Evolutionary conservation across 2,329 filamentous ascomycete genomes (phyloP).

Genomic region (Phaeosphaeria sp.): DNA sequence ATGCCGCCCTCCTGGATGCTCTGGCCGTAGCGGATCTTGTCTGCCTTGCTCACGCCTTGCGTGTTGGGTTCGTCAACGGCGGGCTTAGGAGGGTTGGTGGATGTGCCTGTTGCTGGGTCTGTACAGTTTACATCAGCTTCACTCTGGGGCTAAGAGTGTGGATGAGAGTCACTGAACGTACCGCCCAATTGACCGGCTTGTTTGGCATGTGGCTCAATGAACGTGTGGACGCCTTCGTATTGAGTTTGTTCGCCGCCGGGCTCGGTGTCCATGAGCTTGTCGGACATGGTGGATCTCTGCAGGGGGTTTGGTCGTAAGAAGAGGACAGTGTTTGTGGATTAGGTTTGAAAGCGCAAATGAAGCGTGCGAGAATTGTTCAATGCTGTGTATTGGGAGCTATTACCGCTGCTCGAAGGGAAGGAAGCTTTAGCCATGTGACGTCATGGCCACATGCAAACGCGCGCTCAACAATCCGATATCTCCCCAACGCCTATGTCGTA

Average conservation of each 20-base stretch:
- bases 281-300: slow-evolving; percentile 52
- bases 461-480: slow-evolving; percentile 17
- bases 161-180: slow-evolving; percentile 30
- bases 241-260: slow-evolving; percentile 67
- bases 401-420: slow-evolving; percentile 10
- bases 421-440: slow-evolving; percentile 20
- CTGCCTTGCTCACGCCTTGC: slow-evolving; percentile 49
- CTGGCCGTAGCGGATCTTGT: slow-evolving; percentile 64
- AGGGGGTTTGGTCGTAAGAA: not conserved
- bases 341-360: slow-evolving; percentile 1
- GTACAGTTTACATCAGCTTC: not conserved
- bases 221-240: slow-evolving; percentile 66
- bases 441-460: slow-evolving; percentile 15
- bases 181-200: slow-evolving; percentile 64
- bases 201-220: slow-evolving; percentile 59
- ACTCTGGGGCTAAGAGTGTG: not conserved
- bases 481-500: slow-evolving; percentile 17
- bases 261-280: slow-evolving; percentile 65
- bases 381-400: slow-evolving; percentile 15
- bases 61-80: slow-evolving; percentile 52
- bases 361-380: not conserved
- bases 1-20: slow-evolving; percentile 63
- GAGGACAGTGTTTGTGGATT: not conserved
- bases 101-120: slow-evolving; percentile 20
- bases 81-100: slow-evolving; percentile 20